These are phyloP conservation scores for Picocystis sp. DNA, from an alignment of 163 green algal genomes.

Conservation along the genomic window DNA sequence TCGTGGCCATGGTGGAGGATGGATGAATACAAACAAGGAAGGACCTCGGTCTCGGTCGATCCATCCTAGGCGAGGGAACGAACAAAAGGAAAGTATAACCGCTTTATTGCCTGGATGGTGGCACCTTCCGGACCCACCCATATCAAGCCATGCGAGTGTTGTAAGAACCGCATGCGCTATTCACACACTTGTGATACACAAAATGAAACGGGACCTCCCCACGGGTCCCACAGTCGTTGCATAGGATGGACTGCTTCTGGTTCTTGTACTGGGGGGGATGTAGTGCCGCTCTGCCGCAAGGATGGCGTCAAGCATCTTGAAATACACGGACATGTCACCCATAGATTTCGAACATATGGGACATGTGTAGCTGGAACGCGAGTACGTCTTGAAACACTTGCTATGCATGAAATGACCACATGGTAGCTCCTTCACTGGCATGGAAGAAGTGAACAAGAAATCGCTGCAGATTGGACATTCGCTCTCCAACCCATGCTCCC, in stretches of 20 bases:
- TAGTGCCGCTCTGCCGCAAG: slow-evolving; percentile 38
- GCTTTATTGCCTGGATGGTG: too few relatives aligned
- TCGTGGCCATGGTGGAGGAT: too few relatives aligned
- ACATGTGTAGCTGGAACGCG: slow-evolving; percentile 63
- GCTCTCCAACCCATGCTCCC: slow-evolving; percentile 33
- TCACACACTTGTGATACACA: slow-evolving; percentile 75
- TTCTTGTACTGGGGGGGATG: too few relatives aligned
- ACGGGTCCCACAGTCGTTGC: slow-evolving; percentile 78
- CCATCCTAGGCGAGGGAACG: too few relatives aligned
- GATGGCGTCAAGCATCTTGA: slow-evolving; percentile 88
- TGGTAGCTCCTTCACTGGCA: slow-evolving; percentile 75
- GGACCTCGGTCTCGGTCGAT: too few relatives aligned
- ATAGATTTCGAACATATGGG: slow-evolving; percentile 86
- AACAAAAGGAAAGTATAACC: too few relatives aligned
- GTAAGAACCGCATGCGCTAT: slow-evolving; percentile 55
- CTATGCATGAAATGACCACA: slow-evolving; percentile 99
- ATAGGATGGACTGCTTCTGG: slow-evolving; percentile 45
- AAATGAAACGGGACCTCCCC: slow-evolving; percentile 66
- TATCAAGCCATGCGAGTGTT: slow-evolving; percentile 58
- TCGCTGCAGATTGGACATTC: slow-evolving; percentile 93
- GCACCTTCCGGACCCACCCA: too few relatives aligned
- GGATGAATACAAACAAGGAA: too few relatives aligned
- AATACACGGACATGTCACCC: slow-evolving; percentile 93
- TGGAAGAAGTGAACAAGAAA: slow-evolving; percentile 72
- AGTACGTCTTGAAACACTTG: slow-evolving; percentile 63